phyloP scores from a whole-genome alignment of 2,329 filamentous ascomycete species.

The Trichophyton rubrum region DNA sequence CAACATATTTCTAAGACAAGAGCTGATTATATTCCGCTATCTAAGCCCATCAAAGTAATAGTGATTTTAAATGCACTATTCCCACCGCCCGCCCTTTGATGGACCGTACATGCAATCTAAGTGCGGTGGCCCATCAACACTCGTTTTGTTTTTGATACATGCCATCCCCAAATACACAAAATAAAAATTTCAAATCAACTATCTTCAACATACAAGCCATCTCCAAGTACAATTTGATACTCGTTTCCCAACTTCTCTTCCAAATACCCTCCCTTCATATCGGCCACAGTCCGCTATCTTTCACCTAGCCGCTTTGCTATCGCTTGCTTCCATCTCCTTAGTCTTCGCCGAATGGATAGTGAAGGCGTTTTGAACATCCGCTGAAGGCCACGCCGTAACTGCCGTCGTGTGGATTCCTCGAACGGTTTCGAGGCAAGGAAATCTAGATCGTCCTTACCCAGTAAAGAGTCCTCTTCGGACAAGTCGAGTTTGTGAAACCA shows the following conservation, averaged over 20 bases:
- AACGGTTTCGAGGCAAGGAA: not conserved
- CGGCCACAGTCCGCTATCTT: not conserved
- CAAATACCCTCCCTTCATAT: not conserved
- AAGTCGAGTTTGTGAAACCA: not conserved
- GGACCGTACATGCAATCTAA: not conserved
- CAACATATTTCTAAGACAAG: too few species aligned
- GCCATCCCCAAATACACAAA: not conserved
- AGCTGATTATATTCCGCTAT: too few species aligned
- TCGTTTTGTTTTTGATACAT: not conserved
- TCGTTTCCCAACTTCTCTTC: not conserved
- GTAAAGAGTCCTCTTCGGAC: not conserved
- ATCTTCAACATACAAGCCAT: not conserved
- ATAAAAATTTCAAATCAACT: not conserved
- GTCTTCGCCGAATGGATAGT: not conserved
- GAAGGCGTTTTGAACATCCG: not conserved
- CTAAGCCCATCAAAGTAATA: conserved; percentile 4
- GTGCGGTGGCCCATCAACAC: not conserved
- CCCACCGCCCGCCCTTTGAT: conserved; percentile 4
- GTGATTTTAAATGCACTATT: not conserved
- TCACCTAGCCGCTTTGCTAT: not conserved
- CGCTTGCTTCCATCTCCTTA: not conserved
- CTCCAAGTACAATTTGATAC: not conserved
- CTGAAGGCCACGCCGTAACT: not conserved
- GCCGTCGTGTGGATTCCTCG: not conserved
- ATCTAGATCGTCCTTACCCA: not conserved